phyloP scores from a whole-genome alignment of 2,329 filamentous ascomycete species.

The Graphilbum sp. region DNA sequence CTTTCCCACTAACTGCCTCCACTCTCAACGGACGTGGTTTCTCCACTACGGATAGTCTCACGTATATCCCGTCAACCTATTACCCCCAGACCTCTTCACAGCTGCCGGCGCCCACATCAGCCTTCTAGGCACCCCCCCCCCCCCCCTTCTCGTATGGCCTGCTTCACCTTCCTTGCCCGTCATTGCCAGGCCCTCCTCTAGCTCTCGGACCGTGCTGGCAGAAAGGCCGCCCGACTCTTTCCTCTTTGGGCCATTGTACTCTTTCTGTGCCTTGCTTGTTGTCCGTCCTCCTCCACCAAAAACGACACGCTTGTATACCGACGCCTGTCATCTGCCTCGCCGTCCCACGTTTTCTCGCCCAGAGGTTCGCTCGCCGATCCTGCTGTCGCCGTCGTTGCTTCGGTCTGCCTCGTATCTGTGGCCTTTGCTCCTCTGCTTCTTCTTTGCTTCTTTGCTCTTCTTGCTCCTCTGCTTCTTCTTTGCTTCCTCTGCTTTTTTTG shows the following conservation, averaged over 20 bases:
- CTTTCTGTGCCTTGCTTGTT: background rate
- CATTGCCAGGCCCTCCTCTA: too few species aligned
- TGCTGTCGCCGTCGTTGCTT: too few species aligned
- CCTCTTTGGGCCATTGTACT: slow-evolving; percentile 1
- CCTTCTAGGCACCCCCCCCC: background rate
- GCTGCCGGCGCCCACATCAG: slow-evolving; percentile 2
- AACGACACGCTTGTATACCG: slow-evolving; percentile 3
- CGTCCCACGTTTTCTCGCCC: slow-evolving; percentile 5
- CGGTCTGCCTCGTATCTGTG: too few species aligned
- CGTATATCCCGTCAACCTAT: background rate
- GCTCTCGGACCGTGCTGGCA: too few species aligned
- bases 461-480: background rate
- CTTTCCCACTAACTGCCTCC: background rate
- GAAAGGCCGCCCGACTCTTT: background rate
- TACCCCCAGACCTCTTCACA: background rate
- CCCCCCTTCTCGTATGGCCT: background rate
- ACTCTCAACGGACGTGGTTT: background rate
- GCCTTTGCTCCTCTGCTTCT: too few species aligned
- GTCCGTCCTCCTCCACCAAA: background rate
- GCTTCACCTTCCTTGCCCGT: background rate
- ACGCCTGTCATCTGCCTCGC: slow-evolving; percentile 7
- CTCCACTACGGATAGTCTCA: background rate
- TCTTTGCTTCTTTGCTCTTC: background rate
- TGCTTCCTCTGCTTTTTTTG: background rate
- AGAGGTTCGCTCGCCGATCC: too few species aligned